A percentile compares a stretch with the other conserved stretches of the same genome.
Evolutionary conservation across 2,329 filamentous ascomycete species (phyloP).

Genomic region (Calonectria leucothoes): DNA sequence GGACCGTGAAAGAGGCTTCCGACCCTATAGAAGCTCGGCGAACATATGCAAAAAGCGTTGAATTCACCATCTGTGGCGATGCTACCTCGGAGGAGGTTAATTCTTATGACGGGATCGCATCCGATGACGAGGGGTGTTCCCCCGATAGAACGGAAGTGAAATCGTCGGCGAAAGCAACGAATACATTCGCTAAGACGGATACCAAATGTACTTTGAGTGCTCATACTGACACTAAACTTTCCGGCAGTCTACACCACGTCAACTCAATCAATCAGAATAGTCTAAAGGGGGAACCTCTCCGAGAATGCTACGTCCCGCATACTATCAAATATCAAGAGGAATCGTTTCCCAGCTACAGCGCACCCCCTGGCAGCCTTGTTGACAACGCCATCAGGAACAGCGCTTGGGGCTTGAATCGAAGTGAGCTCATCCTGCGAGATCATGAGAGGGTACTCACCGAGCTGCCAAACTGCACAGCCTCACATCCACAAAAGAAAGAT

Average conservation of each 20-base stretch:
- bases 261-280: neutral
- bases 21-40: neutral
- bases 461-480: conserved; percentile 11
- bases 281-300: neutral
- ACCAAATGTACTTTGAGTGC: neutral
- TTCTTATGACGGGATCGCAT: neutral
- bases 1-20: conserved; percentile 13
- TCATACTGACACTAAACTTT: too few species aligned
- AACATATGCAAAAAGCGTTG: neutral
- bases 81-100: neutral
- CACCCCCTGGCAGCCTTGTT: conserved; percentile 12
- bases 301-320: neutral
- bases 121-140: too few species aligned
- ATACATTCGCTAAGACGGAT: neutral
- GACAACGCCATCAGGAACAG: conserved; percentile 16
- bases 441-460: neutral
- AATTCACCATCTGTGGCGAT: neutral
- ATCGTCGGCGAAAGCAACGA: too few species aligned
- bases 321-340: neutral
- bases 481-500: conserved; percentile 15
- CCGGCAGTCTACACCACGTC: neutral
- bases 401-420: conserved; percentile 16
- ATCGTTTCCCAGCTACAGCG: neutral
- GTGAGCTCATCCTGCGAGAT: conserved; percentile 6
- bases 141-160: too few species aligned